Conservation (phyloP, 352 stramenopile species). For the Discostella stelligera region DNA sequence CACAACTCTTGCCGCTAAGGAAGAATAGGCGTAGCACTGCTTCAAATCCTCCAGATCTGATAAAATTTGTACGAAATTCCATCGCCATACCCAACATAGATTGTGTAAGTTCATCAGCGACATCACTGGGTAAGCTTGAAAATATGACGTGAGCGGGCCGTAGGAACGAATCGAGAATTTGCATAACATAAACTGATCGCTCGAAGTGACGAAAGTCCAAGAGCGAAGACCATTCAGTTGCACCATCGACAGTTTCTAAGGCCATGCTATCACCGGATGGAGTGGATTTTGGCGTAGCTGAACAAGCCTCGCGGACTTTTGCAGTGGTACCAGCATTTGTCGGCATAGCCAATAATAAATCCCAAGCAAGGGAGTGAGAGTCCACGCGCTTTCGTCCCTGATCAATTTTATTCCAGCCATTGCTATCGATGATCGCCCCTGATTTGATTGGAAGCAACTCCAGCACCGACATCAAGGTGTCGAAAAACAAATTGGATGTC, state of each 20-base stretch:
- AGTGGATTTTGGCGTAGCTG: conserved; percentile 1
- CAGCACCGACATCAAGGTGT: conserved; percentile 71
- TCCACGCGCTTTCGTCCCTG: conserved; percentile 21
- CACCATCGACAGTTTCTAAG: conserved; percentile 51
- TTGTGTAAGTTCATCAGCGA: conserved; percentile 33
- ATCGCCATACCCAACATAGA: conserved; percentile 46
- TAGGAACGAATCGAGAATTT: conserved; percentile 83
- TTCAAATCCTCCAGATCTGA: conserved; percentile 78
- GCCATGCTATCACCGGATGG: conserved; percentile 63
- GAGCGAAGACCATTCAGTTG: conserved; percentile 68
- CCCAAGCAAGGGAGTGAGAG: conserved; percentile 78
- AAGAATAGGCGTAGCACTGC: conserved; percentile 78
- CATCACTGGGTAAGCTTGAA: conserved; percentile 49
- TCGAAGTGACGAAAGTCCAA: conserved; percentile 75
- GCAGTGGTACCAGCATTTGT: conserved; percentile 71
- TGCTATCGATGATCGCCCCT: conserved; percentile 24
- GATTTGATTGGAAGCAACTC: conserved; percentile 60
- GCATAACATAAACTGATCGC: conserved; percentile 82
- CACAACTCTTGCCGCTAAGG: conserved; percentile 43
- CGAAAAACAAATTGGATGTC: conserved; percentile 71
- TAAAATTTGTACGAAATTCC: conserved; percentile 72
- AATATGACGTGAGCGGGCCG: conserved; percentile 75
- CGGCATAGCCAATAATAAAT: conserved; percentile 78
- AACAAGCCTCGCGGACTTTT: conserved; percentile 47
- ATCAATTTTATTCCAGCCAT: conserved; percentile 28